phyloP scores from a whole-genome alignment of 1,139 yeast species.

The Kodamaea fungicola region DNA sequence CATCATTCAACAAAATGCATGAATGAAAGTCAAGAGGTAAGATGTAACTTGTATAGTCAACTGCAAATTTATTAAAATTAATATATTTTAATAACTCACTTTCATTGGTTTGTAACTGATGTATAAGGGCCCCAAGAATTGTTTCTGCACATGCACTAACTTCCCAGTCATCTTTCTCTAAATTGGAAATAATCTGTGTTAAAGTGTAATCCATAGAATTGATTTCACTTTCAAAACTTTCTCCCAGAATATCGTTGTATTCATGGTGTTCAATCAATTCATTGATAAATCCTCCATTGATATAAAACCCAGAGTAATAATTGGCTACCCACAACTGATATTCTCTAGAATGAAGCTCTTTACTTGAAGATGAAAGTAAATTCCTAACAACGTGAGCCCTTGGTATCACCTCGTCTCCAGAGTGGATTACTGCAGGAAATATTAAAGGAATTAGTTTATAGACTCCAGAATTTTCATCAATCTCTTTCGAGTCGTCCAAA shows the following conservation, averaged over 20 bases:
- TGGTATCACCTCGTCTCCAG: conserved; percentile 1
- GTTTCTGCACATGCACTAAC: conserved; percentile 33
- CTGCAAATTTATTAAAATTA: conserved; percentile 14
- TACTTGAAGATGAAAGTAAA: conserved; percentile 13
- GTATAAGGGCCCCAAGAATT: conserved; percentile 34
- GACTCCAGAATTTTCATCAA: conserved; percentile 8
- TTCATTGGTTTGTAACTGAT: conserved; percentile 15
- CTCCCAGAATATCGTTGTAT: conserved; percentile 6
- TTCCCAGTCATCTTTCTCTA: conserved; percentile 12
- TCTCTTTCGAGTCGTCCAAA: conserved; percentile 14
- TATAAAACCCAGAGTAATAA: conserved; percentile 40
- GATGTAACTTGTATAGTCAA: conserved; percentile 16
- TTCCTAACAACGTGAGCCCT: conserved; percentile 18
- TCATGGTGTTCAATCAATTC: conserved; percentile 5
- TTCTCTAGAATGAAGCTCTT: conserved; percentile 10
- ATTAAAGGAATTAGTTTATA: conserved; percentile 18
- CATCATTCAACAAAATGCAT: conserved; percentile 29
- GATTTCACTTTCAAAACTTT: conserved; percentile 7
- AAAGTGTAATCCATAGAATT: neutral
- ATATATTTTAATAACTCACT: conserved; percentile 16
- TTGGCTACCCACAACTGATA: conserved; percentile 41
- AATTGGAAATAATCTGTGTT: neutral
- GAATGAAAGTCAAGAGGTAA: conserved; percentile 32
- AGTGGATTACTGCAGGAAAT: conserved; percentile 10
- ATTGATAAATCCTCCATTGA: conserved; percentile 12